Base-by-base conservation (phyloP, 352 stramenopile genomes). In the Thalassiosira mediterranea region DNA sequence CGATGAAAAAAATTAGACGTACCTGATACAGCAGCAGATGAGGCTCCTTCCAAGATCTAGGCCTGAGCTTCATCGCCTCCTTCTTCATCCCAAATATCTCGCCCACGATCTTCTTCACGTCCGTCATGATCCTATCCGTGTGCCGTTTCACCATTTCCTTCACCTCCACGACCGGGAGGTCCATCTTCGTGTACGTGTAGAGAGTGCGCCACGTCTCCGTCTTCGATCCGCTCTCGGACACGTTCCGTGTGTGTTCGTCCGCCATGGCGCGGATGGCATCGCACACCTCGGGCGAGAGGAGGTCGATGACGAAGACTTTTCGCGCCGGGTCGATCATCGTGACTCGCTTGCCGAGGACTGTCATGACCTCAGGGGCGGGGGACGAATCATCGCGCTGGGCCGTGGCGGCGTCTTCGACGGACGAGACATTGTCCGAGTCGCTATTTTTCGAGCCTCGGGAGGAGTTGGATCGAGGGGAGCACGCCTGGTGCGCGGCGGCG, bases 121-220 rank as follows among this genome's bases (percentile, higher is more conserved):
- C 46, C 7, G 42, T 3, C 13, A 76, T 53, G 47, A 83, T 83
- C 2, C 19, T 13, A 15, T 83, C 74, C n/a, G 68, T 79, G 56
- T 68, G 69, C 19, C 75, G 68, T 34, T 61, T 54, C 23, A 44
- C 44, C 61, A 83, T 69, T 25, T 77, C 34, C 13, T 70, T 65
- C 21, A 86, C 67, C 59, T 87, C 79, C 26, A 48, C 42, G 25
- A 72, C 68, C 7, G 79, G 79, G 0, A 87, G 48, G 67, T 87
- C 79, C 68, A 81, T 81, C 49, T 84, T 87, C 31, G 79, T 87
- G 56, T 87, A 87, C 2, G 79, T 87, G 64, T 87, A 87, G 1
- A 87, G 54, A 4, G 71, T 87, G 29, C 79, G 31, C 79, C 79
- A 87, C 1, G 61, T 72, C 64, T 66, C 57, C 3, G 25, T 15